Conservation (phyloP, 2,329 filamentous ascomycete genomes). For the Incumbomyces delicatus region DNA sequence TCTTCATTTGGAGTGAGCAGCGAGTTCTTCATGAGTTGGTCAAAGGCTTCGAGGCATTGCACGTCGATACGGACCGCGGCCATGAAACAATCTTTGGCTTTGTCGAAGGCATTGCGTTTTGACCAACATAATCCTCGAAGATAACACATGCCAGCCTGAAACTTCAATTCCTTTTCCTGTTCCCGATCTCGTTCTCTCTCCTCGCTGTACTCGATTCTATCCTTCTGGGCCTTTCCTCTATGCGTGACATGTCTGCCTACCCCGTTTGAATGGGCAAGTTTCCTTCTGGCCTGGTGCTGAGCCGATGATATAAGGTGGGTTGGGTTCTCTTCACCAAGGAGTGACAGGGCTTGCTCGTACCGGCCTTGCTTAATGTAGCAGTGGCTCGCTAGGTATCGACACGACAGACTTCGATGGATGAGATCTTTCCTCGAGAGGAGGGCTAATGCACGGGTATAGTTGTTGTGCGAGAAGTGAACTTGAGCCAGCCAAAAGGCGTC, state of each 20-base stretch:
- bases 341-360: conserved; percentile 74
- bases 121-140: conserved; percentile 87
- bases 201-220: conserved; percentile 49
- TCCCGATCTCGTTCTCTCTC: conserved; percentile 51
- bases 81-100: conserved; percentile 97
- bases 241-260: conserved; percentile 39
- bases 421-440: conserved; percentile 79
- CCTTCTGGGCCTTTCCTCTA: conserved; percentile 39
- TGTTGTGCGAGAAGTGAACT: conserved; percentile 89
- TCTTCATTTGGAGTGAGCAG: conserved; percentile 84
- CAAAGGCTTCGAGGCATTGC: conserved; percentile 96
- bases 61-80: conserved; percentile 94
- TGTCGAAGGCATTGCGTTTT: conserved; percentile 93
- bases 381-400: conserved; percentile 84
- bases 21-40: conserved; percentile 94
- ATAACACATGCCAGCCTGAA: conserved; percentile 96
- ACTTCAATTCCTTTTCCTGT: conserved; percentile 65
- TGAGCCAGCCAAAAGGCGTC: conserved; percentile 98
- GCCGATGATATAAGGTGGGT: conserved; percentile 67
- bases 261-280: conserved; percentile 57
- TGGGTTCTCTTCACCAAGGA: conserved; percentile 91
- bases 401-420: conserved; percentile 69
- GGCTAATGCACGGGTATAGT: conserved; percentile 83
- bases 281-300: conserved; percentile 52
- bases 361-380: conserved; percentile 88